Conservation (phyloP, 345 rosid genomes). For the Microthlaspi erraticum region DNA sequence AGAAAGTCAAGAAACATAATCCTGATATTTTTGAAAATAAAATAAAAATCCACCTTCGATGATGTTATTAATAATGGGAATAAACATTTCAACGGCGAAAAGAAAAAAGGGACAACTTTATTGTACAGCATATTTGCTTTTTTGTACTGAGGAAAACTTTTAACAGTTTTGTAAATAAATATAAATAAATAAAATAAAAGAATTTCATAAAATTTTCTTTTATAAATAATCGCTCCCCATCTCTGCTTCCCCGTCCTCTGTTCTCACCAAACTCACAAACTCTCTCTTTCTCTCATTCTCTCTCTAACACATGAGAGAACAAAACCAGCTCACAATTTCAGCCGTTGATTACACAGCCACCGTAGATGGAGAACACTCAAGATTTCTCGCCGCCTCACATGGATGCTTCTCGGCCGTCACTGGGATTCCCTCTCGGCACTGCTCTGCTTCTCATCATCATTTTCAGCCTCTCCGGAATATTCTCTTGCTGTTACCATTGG, state of each 20-base stretch:
- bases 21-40: background rate
- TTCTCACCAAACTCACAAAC: slow-evolving; percentile 21
- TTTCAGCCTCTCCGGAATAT: slow-evolving; percentile 89
- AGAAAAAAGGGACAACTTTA: slow-evolving; percentile 47
- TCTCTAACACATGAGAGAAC: slow-evolving; percentile 35
- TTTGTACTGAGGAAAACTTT: slow-evolving; percentile 32
- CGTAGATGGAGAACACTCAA: slow-evolving; percentile 70
- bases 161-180: slow-evolving; percentile 37
- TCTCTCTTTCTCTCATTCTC: background rate
- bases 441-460: slow-evolving; percentile 83
- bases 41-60: slow-evolving; percentile 10
- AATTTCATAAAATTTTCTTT: background rate
- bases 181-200: background rate
- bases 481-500: slow-evolving; percentile 99
- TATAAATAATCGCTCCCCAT: slow-evolving; percentile 45
- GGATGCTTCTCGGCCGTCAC: slow-evolving; percentile 86
- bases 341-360: slow-evolving; percentile 39
- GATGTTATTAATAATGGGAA: slow-evolving; percentile 23
- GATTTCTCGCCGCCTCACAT: slow-evolving; percentile 69
- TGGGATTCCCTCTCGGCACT: slow-evolving; percentile 93
- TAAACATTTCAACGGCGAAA: slow-evolving; percentile 21
- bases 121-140: slow-evolving; percentile 48
- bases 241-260: slow-evolving; percentile 25
- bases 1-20: slow-evolving; percentile 37
- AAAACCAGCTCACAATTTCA: slow-evolving; percentile 46